Conservation (phyloP, 2,329 filamentous ascomycete genomes). For the Macrophomina phaseolina region DNA sequence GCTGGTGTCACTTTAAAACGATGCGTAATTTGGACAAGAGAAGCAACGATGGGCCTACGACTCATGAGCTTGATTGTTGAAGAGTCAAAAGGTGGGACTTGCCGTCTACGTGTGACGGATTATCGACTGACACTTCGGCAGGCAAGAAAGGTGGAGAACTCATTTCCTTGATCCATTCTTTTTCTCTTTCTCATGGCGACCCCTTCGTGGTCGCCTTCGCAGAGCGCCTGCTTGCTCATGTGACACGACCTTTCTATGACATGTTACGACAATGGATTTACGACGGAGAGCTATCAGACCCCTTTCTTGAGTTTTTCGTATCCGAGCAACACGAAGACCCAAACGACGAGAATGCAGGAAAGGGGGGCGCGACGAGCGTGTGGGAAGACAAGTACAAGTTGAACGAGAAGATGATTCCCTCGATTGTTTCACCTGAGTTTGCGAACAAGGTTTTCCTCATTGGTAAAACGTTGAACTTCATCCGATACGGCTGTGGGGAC, state of each 20-base stretch:
- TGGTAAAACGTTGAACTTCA: constrained; percentile 97
- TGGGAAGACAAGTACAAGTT: constrained; percentile 98
- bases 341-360: constrained; percentile 48
- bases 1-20: constrained; percentile 92
- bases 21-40: constrained; percentile 95
- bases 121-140: constrained; percentile 32
- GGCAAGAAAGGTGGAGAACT: constrained; percentile 84
- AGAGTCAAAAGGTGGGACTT: constrained; percentile 74
- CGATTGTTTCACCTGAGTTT: constrained; percentile 91
- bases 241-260: constrained; percentile 94
- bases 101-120: not conserved
- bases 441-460: constrained; percentile 97
- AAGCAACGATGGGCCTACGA: constrained; percentile 92
- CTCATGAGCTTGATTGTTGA: constrained; percentile 95
- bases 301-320: constrained; percentile 94
- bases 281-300: constrained; percentile 95
- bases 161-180: constrained; percentile 90
- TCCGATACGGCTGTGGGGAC: constrained; percentile 92
- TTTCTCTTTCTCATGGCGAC: constrained; percentile 92
- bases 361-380: constrained; percentile 77
- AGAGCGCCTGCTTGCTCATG: constrained; percentile 81
- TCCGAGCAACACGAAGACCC: constrained; percentile 72
- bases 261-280: constrained; percentile 98
- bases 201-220: constrained; percentile 94
- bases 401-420: constrained; percentile 83